Evolutionary conservation across 306 rosid species (phyloP).

Genomic region (Castanea crenata): DNA sequence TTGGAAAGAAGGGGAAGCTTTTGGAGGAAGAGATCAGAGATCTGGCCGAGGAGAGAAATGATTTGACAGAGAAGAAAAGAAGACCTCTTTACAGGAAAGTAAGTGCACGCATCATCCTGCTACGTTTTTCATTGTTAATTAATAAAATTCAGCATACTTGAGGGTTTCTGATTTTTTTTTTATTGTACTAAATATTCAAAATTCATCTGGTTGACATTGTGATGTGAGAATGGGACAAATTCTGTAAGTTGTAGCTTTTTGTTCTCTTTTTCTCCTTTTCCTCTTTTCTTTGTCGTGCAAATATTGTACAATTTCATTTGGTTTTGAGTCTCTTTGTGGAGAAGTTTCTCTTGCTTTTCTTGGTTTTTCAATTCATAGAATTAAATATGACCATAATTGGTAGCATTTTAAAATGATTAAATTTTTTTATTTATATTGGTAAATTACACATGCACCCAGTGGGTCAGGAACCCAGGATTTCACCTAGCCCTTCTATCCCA

Average conservation of each 20-base stretch:
- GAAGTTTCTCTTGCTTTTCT: neutral
- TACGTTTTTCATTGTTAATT: neutral
- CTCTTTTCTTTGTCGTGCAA: neutral
- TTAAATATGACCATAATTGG: neutral
- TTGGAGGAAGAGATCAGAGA: conserved; percentile 92
- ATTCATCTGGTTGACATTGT: neutral
- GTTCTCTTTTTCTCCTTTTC: neutral
- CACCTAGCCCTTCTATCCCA: too few species aligned
- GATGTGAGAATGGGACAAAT: neutral
- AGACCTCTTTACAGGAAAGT: conserved; percentile 83
- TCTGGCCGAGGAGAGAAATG: conserved; percentile 96
- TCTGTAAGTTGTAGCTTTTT: neutral
- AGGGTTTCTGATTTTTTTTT: neutral
- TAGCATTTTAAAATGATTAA: neutral
- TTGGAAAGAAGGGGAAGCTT: conserved; percentile 87
- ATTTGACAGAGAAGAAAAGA: conserved; percentile 82
- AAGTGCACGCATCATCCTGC: conserved; percentile 14
- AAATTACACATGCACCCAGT: too few species aligned
- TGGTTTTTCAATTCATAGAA: neutral
- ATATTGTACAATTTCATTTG: neutral
- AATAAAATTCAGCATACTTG: neutral
- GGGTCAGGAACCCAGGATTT: too few species aligned
- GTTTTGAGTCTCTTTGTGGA: neutral
- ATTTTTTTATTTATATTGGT: neutral
- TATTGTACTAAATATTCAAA: neutral